Base-by-base conservation (phyloP, 768 basidiomycete species). In the Leccinum disarticulatum region DNA sequence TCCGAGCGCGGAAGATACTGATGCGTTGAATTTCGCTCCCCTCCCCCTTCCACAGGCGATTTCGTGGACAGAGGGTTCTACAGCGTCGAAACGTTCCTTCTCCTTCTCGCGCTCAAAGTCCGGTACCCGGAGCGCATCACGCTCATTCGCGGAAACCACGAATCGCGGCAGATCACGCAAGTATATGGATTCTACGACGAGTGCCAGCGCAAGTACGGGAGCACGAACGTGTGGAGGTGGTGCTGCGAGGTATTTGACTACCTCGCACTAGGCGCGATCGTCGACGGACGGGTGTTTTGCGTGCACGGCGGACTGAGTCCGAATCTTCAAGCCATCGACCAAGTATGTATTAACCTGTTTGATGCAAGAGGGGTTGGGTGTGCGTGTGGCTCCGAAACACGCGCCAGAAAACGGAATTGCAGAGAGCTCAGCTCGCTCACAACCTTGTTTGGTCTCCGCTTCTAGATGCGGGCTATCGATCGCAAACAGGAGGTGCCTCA, bases 221-320 rank as follows among this genome's bases (percentile, higher is more conserved):
- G 84, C 67, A 87, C 86, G 60, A 94, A 94, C 73, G 96, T 98
- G 57, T 98, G 96, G 95, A 77, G 96, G 64, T 97, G 94, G 86
- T 98, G 95, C 74, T 97, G 95, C 73, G 95, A 98, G 69, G 95
- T 98, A 8, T 99, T 99, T 66, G 96, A 98, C 73, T 98, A 97
- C 74, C 85, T 98, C 51, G 91, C 93, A 30, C 78, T 98, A 41
- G 94, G 90, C 13, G 96, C 96, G 17, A 87, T 98, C 65, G 94
- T 98, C n/a, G 96, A 98, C 72, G 96, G 95, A 7, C 81, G 91
- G 59, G 95, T 98, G 59, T 95, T 98, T 70, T 98, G 96, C 74
- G 95, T 98, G 52, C 96, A 98, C 76, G 96, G 96, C 1, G 96
- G 95, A 9, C 77, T 98, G 67, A 96, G 93, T 74, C 95, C 96